Evolutionary conservation across 2,329 filamentous ascomycete genomes (phyloP), one percentile per base, ranked within the genome.

Genomic region (Colletotrichum eremochloae): DNA sequence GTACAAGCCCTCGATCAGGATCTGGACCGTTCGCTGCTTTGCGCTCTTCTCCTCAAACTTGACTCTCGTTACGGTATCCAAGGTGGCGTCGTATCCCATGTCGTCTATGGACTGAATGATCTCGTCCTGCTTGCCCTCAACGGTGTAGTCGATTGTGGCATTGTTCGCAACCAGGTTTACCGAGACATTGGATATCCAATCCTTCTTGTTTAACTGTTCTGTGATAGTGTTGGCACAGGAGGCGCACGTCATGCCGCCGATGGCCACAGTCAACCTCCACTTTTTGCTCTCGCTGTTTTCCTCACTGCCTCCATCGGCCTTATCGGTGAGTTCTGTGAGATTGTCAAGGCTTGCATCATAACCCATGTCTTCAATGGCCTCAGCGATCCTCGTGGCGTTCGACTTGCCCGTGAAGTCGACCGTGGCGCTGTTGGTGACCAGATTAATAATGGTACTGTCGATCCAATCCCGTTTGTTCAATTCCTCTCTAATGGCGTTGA

Each of bases 191-290:
- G 83, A 82, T 38, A 92, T 82, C 80, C 86, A 90, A 9, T 86
- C 83, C 31, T 86, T 81, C 74, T 89, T 88, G 55, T 87, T 82
- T 40, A 94, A 80, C 74, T 88, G 87, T 9, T 86, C 82, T 14
- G 88, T 90, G 75, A 94, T 89, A 46, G 86, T 85, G 77, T 91
- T 91, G 68, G 86, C 86, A 77, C 93, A 95, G 15, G 91, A 87
- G 18, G 90, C 89, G 78, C 93, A 94, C 4, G 90, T 93, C 92
- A 95, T 94, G 68, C 92, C 92, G 38, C 87, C 89, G 50, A 95
- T 86, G 38, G 90, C 88, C n/a, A 91, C 74, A 0, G 83, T 86
- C 1, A 84, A 87, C 57, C 85, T 81, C 85, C 86, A 90, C n/a
- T 76, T 73, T 14, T 52, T 46, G 11, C 50, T 33, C 20, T 68